phyloP scores from a whole-genome alignment of 805 yeast species.

The Kazachstania psychrophila region DNA sequence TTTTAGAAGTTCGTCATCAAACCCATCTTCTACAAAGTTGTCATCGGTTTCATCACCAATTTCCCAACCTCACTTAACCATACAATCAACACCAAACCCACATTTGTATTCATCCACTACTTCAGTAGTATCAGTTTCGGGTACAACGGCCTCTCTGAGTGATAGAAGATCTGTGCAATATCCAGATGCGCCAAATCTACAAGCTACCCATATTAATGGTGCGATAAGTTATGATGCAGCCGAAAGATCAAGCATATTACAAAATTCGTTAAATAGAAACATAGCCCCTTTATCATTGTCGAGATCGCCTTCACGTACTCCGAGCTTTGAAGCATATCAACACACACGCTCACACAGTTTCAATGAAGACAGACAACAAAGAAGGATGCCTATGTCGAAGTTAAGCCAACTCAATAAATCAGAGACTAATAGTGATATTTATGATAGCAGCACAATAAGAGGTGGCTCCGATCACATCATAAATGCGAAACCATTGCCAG shows the following conservation, averaged over 20 bases:
- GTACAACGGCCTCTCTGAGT: neutral
- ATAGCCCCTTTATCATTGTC: slow-evolving; percentile 2
- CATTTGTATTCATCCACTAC: slow-evolving; percentile 5
- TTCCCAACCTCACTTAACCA: slow-evolving; percentile 4
- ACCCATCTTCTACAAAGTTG: slow-evolving; percentile 7
- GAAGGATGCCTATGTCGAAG: no score
- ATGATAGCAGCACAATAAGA: neutral
- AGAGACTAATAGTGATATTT: neutral
- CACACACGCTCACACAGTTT: neutral
- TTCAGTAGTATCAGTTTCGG: slow-evolving; percentile 4
- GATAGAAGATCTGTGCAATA: slow-evolving; percentile 12
- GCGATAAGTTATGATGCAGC: no score
- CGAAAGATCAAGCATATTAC: no score
- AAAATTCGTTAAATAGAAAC: slow-evolving; percentile 5
- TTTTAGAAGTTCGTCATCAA: slow-evolving; percentile 6
- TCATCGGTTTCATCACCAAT: slow-evolving; percentile 6
- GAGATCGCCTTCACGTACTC: slow-evolving; percentile 1
- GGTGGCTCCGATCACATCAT: neutral
- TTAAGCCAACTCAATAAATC: no score
- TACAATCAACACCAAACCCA: slow-evolving; percentile 2
- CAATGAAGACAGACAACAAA: neutral
- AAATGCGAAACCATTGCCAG: slow-evolving; percentile 4
- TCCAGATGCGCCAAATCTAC: slow-evolving; percentile 23
- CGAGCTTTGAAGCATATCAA: neutral
- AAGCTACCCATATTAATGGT: no score